A percentile compares a stretch with the other conserved stretches of the same genome.
Conservation (phyloP, 2,329 filamentous ascomycete species). For the Colletotrichum eremochloae region DNA sequence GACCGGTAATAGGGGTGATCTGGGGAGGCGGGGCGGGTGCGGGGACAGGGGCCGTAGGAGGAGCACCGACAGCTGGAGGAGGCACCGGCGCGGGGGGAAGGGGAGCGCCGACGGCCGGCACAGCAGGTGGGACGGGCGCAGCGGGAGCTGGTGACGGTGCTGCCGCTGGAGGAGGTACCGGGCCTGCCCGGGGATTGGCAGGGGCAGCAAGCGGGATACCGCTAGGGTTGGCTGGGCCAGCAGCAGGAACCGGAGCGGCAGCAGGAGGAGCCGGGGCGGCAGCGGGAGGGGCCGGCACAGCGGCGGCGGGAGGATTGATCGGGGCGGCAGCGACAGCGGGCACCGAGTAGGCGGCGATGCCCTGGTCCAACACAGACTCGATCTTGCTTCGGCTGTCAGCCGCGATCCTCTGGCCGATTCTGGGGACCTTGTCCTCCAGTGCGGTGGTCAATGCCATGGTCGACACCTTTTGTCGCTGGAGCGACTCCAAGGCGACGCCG, state of each 20-base stretch:
- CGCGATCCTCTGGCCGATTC: conserved; percentile 47
- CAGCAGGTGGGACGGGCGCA: conserved; percentile 3
- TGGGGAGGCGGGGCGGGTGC: conserved; percentile 25
- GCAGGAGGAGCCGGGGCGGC: conserved; percentile 2
- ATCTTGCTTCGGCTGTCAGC: conserved; percentile 45
- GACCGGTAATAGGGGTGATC: conserved; percentile 11
- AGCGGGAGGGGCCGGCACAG: background rate
- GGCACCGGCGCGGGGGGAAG: background rate
- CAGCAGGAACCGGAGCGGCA: background rate
- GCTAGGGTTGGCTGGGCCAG: conserved; percentile 2
- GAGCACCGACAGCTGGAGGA: conserved; percentile 4
- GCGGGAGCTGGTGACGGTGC: background rate
- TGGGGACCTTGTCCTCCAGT: conserved; percentile 47
- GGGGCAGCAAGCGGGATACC: conserved; percentile 1
- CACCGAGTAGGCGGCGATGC: conserved; percentile 43
- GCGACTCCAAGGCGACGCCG: conserved; percentile 44
- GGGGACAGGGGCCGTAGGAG: conserved; percentile 8
- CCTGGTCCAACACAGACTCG: conserved; percentile 43
- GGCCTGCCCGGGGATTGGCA: background rate
- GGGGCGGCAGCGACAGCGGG: conserved; percentile 15
- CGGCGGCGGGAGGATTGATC: conserved; percentile 14
- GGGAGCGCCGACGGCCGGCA: conserved; percentile 6
- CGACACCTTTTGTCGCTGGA: conserved; percentile 45
- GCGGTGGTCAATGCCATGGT: conserved; percentile 45
- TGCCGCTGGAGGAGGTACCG: background rate